These are phyloP conservation scores for Meyerozyma athensensis DNA, from an alignment of 1,139 yeast genomes.

Conservation along the genomic window DNA sequence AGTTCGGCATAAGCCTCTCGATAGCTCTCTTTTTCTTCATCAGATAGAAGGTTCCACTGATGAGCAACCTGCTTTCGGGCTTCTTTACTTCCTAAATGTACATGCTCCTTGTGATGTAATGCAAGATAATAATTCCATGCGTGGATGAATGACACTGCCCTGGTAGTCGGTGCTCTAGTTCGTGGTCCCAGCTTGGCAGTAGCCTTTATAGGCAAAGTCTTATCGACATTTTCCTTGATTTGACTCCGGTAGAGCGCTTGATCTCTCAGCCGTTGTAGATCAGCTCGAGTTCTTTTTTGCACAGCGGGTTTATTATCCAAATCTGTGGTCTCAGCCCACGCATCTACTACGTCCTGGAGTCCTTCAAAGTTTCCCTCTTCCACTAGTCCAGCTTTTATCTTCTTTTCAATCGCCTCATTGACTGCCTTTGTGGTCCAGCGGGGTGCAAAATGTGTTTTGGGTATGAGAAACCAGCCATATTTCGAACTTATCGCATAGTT, in stretches of 20 bases:
- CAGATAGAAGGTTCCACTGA: constrained; percentile 26
- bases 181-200: constrained; percentile 1
- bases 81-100: constrained; percentile 11
- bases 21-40: constrained; percentile 20
- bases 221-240: constrained; percentile 14
- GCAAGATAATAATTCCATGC: constrained; percentile 34
- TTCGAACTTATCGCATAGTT: constrained; percentile 19
- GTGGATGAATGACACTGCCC: constrained; percentile 22
- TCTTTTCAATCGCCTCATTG: constrained; percentile 7
- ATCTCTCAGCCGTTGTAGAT: constrained; percentile 15
- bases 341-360: constrained; percentile 19
- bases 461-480: constrained; percentile 33
- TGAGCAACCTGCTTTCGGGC: constrained; percentile 15
- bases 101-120: constrained; percentile 14
- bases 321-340: constrained; percentile 20
- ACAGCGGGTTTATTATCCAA: constrained; percentile 16
- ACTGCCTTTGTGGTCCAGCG: constrained; percentile 25
- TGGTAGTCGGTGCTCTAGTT: constrained; percentile 5
- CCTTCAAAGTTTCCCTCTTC: constrained; percentile 6
- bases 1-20: constrained; percentile 25
- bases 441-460: constrained; percentile 21
- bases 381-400: constrained; percentile 8
- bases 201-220: constrained; percentile 4
- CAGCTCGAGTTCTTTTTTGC: constrained; percentile 17
- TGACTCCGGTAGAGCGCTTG: constrained; percentile 22